These are phyloP conservation scores for Trifolium subterraneum DNA, from an alignment of 306 rosid species.

Conservation along the genomic window DNA sequence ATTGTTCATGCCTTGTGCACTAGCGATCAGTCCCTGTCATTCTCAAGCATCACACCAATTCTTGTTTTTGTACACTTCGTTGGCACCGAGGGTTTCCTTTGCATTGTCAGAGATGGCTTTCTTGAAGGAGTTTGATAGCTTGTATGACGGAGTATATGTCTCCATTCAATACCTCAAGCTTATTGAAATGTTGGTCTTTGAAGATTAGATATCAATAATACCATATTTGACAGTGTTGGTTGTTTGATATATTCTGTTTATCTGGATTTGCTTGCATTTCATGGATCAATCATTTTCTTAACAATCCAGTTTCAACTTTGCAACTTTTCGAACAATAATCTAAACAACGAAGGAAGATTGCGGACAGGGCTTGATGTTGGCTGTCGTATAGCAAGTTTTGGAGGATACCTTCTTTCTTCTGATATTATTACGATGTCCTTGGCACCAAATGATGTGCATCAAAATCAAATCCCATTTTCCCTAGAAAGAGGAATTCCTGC, in stretches of 20 bases:
- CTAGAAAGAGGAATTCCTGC: conserved; percentile 97
- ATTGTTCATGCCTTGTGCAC: too few relatives aligned
- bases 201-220: conserved; percentile 16
- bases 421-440: conserved; percentile 85
- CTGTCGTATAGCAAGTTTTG: conserved; percentile 97
- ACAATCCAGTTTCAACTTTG: conserved; percentile 35
- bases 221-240: conserved; percentile 33
- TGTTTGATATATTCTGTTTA: conserved; percentile 26
- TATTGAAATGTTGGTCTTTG: neutral
- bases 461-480: conserved; percentile 96
- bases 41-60: too few relatives aligned
- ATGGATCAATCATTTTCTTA: conserved; percentile 31
- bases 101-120: too few relatives aligned
- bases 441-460: conserved; percentile 98
- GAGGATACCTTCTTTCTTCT: conserved; percentile 88
- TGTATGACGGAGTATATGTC: neutral
- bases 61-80: too few relatives aligned
- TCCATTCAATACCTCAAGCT: neutral
- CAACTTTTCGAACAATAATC: conserved; percentile 75
- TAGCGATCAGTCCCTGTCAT: too few relatives aligned
- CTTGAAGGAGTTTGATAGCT: too few relatives aligned
- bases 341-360: conserved; percentile 83
- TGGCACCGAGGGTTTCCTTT: too few relatives aligned
- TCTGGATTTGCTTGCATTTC: conserved; percentile 29
- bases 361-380: conserved; percentile 94